A percentile compares a stretch with the other conserved stretches of the same genome.
These are phyloP conservation scores for Gaertneriomyces sp. DNA, from an alignment of 192 early-diverging fungal species.

Conservation along the genomic window DNA sequence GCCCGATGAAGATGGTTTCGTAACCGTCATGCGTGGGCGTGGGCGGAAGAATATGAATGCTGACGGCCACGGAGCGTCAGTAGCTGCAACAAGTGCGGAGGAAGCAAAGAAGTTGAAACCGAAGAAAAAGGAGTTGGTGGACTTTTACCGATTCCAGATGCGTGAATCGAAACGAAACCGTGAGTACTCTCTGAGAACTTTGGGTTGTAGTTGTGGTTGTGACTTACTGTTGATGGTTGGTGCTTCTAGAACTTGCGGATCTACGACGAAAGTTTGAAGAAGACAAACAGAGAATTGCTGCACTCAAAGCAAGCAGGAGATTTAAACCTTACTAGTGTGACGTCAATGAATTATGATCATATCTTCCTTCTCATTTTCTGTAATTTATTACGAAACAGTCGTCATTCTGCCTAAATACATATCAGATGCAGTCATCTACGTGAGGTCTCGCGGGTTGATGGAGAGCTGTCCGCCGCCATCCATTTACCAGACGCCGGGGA, in stretches of 20 bases:
- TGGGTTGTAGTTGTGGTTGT: not conserved
- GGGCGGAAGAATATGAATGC: constrained; percentile 63
- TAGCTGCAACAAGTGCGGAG: constrained; percentile 53
- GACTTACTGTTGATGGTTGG: not conserved
- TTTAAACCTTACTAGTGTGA: constrained; percentile 78
- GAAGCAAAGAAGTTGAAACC: constrained; percentile 55
- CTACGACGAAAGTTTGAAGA: constrained; percentile 90
- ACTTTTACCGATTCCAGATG: constrained; percentile 97
- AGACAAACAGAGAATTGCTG: constrained; percentile 79
- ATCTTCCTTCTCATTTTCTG: too few relatives aligned
- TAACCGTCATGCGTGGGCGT: constrained; percentile 67
- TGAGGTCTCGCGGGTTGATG: not conserved
- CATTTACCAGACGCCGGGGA: constrained; percentile 54
- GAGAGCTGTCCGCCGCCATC: too few relatives aligned
- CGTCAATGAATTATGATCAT: too few relatives aligned
- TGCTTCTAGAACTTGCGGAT: constrained; percentile 71
- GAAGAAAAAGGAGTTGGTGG: constrained; percentile 78
- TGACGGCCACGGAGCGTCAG: constrained; percentile 64
- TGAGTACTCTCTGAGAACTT: constrained; percentile 37
- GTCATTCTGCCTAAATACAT: too few relatives aligned
- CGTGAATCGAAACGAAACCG: constrained; percentile 84
- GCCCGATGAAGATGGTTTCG: constrained; percentile 92
- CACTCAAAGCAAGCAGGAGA: constrained; percentile 70
- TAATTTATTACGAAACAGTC: too few relatives aligned
- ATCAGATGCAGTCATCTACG: too few relatives aligned